Conservation (phyloP, 169 alveolate genomes). For the Eimeria brunetti region DNA sequence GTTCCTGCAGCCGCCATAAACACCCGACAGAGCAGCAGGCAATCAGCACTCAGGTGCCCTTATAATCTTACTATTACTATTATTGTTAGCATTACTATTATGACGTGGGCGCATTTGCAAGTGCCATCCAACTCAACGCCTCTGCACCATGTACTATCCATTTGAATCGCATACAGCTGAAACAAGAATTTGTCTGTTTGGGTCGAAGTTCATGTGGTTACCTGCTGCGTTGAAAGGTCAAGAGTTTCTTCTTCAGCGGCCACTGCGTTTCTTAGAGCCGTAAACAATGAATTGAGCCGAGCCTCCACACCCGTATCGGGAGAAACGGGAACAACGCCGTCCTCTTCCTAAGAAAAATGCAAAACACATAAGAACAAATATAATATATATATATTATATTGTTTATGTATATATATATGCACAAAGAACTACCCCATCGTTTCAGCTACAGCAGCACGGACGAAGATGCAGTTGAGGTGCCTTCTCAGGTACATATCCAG, state of each 20-base stretch:
- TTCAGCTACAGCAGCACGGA: too few species aligned
- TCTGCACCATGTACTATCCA: background rate
- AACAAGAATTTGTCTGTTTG: background rate
- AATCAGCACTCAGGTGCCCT: background rate
- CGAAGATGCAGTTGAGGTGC: background rate
- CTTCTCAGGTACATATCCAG: too few species aligned
- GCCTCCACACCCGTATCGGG: background rate
- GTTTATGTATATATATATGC: too few species aligned
- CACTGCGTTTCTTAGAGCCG: background rate
- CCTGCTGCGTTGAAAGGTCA: conserved; percentile 10
- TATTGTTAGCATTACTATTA: too few species aligned
- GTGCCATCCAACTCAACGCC: background rate
- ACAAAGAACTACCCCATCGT: too few species aligned
- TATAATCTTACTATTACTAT: too few species aligned
- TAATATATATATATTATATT: too few species aligned
- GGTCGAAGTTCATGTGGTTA: background rate
- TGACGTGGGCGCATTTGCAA: background rate
- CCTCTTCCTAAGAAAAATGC: conserved; percentile 1
- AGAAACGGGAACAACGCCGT: background rate
- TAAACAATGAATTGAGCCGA: background rate
- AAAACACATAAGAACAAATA: too few species aligned
- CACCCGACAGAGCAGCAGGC: background rate
- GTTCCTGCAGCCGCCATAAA: conserved; percentile 27
- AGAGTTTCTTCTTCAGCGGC: conserved; percentile 3
- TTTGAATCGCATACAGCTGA: background rate